phyloP scores from a whole-genome alignment of 164 flowering plant genomes.

The Annona squamosa region DNA sequence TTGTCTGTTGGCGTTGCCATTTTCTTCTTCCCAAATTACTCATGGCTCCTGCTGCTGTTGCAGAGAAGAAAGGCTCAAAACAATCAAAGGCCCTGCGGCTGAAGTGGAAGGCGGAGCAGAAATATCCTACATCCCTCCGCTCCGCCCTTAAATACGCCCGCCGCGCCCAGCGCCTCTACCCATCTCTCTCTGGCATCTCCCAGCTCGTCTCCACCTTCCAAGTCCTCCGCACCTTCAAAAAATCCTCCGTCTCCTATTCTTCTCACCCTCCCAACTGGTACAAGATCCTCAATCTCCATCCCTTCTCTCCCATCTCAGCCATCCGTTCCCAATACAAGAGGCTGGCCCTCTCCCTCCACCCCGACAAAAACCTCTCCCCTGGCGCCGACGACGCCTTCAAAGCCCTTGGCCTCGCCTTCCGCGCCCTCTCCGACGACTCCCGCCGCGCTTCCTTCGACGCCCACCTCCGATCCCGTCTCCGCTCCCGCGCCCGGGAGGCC shows the following conservation, averaged over 20 bases:
- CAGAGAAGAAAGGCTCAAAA: neutral
- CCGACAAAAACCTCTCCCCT: slow-evolving; percentile 54
- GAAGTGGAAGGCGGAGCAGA: slow-evolving; percentile 49
- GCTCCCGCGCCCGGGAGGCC: slow-evolving; percentile 25
- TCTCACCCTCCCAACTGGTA: slow-evolving; percentile 43
- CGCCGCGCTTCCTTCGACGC: slow-evolving; percentile 61
- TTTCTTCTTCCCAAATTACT: neutral
- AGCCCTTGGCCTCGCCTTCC: slow-evolving; percentile 31
- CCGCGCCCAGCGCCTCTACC: slow-evolving; percentile 39
- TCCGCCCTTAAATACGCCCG: slow-evolving; percentile 63
- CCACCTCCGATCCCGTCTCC: slow-evolving; percentile 48
- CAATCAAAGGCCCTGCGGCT: slow-evolving; percentile 38
- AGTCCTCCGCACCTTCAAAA: slow-evolving; percentile 36
- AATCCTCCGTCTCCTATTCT: neutral
- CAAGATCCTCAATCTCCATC: slow-evolving; percentile 57
- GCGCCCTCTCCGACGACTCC: slow-evolving; percentile 48
- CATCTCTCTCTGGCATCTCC: slow-evolving; percentile 44
- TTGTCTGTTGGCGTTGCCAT: neutral
- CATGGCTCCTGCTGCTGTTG: neutral
- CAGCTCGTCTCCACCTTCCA: slow-evolving; percentile 51
- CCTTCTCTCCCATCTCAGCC: slow-evolving; percentile 51
- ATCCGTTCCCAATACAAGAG: slow-evolving; percentile 64
- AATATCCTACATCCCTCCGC: slow-evolving; percentile 38
- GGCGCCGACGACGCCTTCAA: slow-evolving; percentile 81
- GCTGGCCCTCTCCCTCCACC: slow-evolving; percentile 65